phyloP scores from a whole-genome alignment of 2,329 filamentous ascomycete species.

The Knufia petricola region DNA sequence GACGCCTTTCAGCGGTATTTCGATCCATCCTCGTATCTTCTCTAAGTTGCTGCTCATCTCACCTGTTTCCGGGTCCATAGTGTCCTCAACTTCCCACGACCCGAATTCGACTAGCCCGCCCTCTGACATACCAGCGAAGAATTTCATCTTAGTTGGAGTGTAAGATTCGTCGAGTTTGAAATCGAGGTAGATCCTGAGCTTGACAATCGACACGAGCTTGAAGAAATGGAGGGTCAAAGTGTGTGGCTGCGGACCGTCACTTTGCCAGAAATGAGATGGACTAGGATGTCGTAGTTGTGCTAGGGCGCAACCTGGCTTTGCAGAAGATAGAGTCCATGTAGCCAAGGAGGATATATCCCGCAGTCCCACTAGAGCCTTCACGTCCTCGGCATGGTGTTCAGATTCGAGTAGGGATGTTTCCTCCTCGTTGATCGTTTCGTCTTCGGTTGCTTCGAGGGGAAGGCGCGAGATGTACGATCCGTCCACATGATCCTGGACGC shows the following conservation, averaged over 20 bases:
- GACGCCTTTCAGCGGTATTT: constrained; percentile 62
- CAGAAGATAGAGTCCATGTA: constrained; percentile 55
- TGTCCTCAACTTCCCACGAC: constrained; percentile 65
- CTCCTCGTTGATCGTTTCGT: constrained; percentile 14
- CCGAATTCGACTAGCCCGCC: constrained; percentile 87
- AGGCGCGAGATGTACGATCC: constrained; percentile 15
- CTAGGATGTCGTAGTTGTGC: constrained; percentile 50
- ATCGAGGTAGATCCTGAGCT: constrained; percentile 58
- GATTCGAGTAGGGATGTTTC: constrained; percentile 20
- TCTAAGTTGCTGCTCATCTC: constrained; percentile 21
- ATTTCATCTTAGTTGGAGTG: constrained; percentile 84
- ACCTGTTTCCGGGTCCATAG: constrained; percentile 30
- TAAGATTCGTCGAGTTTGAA: constrained; percentile 92
- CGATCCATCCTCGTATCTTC: constrained; percentile 66
- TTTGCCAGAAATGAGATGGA: constrained; percentile 54
- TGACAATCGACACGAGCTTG: constrained; percentile 42
- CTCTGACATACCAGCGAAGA: constrained; percentile 79
- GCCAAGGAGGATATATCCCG: constrained; percentile 57
- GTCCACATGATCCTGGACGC: constrained; percentile 9
- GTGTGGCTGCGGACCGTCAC: constrained; percentile 56
- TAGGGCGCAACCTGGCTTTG: constrained; percentile 54
- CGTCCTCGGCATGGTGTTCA: constrained; percentile 20
- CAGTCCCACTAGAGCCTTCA: constrained; percentile 27
- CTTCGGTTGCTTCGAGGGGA: constrained; percentile 12
- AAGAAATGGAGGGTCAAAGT: constrained; percentile 55